Conservation (phyloP, 805 yeast species). For the Candida boleticola region DNA sequence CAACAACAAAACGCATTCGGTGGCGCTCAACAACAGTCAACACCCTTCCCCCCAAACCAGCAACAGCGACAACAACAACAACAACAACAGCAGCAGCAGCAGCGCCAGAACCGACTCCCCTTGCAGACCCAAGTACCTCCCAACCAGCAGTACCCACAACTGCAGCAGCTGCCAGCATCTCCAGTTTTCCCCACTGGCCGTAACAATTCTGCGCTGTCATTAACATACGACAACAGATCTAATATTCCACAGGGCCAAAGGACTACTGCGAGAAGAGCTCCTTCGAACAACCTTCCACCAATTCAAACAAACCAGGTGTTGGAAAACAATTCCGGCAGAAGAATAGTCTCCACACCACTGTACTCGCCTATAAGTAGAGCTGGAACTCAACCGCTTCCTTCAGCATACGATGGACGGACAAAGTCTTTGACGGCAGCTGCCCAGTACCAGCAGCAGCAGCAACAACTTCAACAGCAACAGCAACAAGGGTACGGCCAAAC, state of each 20-base stretch:
- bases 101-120: too few relatives aligned
- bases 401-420: slow-evolving; percentile 13
- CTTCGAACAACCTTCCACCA: slow-evolving; percentile 17
- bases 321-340: slow-evolving; percentile 11
- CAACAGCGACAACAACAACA: slow-evolving; percentile 10
- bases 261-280: slow-evolving; percentile 13
- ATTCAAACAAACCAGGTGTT: slow-evolving; percentile 14
- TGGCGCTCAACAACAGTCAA: slow-evolving; percentile 5
- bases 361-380: neutral
- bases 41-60: slow-evolving; percentile 5
- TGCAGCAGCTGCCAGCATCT: neutral
- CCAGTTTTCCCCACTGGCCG: neutral
- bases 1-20: slow-evolving; percentile 8
- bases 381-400: slow-evolving; percentile 1
- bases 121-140: neutral
- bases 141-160: neutral
- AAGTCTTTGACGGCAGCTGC: slow-evolving; percentile 20
- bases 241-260: neutral
- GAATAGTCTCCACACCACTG: slow-evolving; percentile 31
- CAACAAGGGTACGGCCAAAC: slow-evolving; percentile 5
- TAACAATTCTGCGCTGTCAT: slow-evolving; percentile 8
- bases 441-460: slow-evolving; percentile 7
- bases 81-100: slow-evolving; percentile 9
- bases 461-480: slow-evolving; percentile 2
- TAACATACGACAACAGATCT: slow-evolving; percentile 6